Evolutionary conservation across 371 early-diverging fungal genomes (phyloP).

Genomic region (Sporodiniella umbellata): DNA sequence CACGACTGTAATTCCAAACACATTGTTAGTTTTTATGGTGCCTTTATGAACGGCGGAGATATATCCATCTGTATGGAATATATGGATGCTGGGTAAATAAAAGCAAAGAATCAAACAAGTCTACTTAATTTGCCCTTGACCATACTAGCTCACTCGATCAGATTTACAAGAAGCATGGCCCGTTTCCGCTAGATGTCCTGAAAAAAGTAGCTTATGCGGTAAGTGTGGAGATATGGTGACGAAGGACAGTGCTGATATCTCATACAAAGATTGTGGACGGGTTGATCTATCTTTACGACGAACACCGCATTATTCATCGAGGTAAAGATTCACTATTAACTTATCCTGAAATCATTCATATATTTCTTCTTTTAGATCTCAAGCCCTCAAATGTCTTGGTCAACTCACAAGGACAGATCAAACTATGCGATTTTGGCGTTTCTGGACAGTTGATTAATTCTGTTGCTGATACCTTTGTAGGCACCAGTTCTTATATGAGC

Average conservation of each 20-base stretch:
- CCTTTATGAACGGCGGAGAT: conserved; percentile 78
- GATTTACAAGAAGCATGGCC: conserved; percentile 75
- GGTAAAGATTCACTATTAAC: conserved; percentile 33
- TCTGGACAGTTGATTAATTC: conserved; percentile 80
- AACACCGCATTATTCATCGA: conserved; percentile 86
- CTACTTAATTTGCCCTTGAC: too few species aligned
- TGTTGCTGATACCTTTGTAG: conserved; percentile 87
- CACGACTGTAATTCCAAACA: conserved; percentile 81
- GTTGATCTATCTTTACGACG: conserved; percentile 78
- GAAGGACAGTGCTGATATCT: neutral
- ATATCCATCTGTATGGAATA: conserved; percentile 92
- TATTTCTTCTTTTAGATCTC: conserved; percentile 59
- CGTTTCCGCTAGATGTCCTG: conserved; percentile 73
- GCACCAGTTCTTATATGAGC: conserved; percentile 92
- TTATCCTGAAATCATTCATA: neutral
- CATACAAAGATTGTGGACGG: conserved; percentile 68
- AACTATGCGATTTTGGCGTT: conserved; percentile 91
- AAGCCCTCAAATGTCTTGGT: conserved; percentile 83
- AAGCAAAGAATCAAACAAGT: neutral
- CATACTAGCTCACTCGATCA: conserved; percentile 72
- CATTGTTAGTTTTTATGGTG: conserved; percentile 88
- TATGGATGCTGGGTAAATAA: conserved; percentile 72
- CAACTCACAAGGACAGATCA: conserved; percentile 79
- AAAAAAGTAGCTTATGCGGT: conserved; percentile 76
- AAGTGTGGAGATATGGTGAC: conserved; percentile 7